Percentiles rank a stretch among this genome's conserved stretches.
phyloP scores from a whole-genome alignment of 2,329 filamentous ascomycete genomes.

The Penicillium vulpinum region DNA sequence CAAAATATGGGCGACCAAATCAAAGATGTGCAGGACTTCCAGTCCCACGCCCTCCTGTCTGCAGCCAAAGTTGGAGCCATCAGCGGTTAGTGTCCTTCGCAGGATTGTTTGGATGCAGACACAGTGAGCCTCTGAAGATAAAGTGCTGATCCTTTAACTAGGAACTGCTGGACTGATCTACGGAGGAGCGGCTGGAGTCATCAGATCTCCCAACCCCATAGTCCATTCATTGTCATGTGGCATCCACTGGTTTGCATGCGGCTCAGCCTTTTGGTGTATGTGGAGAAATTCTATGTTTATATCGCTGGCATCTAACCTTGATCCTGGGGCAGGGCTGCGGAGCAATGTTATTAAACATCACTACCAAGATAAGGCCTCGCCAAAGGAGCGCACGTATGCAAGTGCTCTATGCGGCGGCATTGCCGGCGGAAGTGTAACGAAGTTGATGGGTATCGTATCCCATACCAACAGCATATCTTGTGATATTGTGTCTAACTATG shows the following conservation, averaged over 20 bases:
- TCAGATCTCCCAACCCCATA: conserved; percentile 64
- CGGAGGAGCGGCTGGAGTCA: conserved; percentile 69
- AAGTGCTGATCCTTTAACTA: conserved; percentile 5
- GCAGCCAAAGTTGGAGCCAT: conserved; percentile 62
- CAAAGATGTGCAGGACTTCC: conserved; percentile 16
- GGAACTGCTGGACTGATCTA: conserved; percentile 58
- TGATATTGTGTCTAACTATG: conserved; percentile 8
- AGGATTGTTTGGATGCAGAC: conserved; percentile 7
- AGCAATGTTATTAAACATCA: conserved; percentile 50
- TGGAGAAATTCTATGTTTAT: conserved; percentile 13
- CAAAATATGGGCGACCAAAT: conserved; percentile 31
- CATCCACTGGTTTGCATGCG: conserved; percentile 78
- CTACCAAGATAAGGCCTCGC: conserved; percentile 54
- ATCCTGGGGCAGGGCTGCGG: conserved; percentile 36
- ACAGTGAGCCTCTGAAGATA: neutral
- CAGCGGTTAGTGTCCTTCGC: conserved; percentile 50
- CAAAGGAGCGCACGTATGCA: conserved; percentile 62
- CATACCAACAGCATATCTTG: neutral
- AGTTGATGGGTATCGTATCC: conserved; percentile 51
- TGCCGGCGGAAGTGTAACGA: conserved; percentile 59
- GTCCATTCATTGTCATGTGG: conserved; percentile 72
- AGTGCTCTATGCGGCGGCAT: conserved; percentile 71
- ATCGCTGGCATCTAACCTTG: conserved; percentile 5
- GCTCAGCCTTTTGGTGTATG: conserved; percentile 74
- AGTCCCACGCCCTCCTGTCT: conserved; percentile 27